phyloP scores from a whole-genome alignment of 257 asterid species.

The Solanum pimpinellifolium region DNA sequence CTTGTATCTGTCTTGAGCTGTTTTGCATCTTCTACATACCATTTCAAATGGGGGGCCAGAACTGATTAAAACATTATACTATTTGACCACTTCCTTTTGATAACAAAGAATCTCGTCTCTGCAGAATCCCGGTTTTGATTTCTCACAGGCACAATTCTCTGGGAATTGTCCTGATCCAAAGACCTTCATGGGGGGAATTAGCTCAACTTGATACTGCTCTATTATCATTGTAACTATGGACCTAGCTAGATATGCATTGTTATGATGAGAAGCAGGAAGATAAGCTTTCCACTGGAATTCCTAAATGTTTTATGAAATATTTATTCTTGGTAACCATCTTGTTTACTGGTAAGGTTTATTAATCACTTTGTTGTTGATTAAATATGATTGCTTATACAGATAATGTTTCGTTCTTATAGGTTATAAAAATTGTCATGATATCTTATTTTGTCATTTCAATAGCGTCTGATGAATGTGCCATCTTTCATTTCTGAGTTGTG shows the following conservation, averaged over 20 bases:
- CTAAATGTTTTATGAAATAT: background rate
- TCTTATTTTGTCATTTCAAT: background rate
- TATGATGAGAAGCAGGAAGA: background rate
- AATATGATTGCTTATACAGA: background rate
- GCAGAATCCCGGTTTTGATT: constrained; percentile 87
- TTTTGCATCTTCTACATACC: background rate
- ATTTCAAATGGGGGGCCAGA: background rate
- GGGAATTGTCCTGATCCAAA: constrained; percentile 78
- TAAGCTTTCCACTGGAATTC: background rate
- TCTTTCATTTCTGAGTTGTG: background rate
- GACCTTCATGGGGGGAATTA: constrained; percentile 79
- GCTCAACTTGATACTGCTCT: constrained; percentile 18
- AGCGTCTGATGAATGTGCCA: background rate
- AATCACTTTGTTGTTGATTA: background rate
- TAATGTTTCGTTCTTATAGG: background rate
- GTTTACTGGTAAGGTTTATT: background rate
- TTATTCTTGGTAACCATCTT: background rate
- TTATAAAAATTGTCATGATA: background rate
- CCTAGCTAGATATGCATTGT: background rate
- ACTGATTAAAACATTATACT: background rate
- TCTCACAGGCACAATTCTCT: constrained; percentile 80
- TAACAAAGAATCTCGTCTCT: background rate
- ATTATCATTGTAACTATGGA: background rate
- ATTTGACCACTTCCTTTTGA: background rate
- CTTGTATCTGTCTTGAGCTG: background rate